Evolutionary conservation across 352 stramenopile species (phyloP), one percentile per base, ranked within the genome.

Genomic region (Phytophthora europaea): DNA sequence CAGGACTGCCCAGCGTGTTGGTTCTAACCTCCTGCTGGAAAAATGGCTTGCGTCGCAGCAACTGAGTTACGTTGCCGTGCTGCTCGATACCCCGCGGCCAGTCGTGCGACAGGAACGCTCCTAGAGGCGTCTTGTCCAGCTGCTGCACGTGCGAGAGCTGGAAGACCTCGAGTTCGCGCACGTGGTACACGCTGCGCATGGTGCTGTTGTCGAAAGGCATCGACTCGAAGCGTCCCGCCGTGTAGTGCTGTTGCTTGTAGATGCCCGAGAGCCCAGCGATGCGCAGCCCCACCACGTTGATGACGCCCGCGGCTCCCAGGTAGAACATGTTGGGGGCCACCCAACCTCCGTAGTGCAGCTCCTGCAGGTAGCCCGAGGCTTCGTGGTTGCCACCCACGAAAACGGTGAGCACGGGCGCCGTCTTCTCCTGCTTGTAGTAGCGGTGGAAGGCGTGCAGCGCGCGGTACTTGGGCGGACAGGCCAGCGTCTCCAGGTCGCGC

Each of bases 301-400:
- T 90, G 26, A 98, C 94, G 4, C 97, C 98, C 7, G 97, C 94
- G 12, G 89, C 88, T 1, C 98, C 98, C 1, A 99, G 65, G 75
- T 99, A 99, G 82, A 99, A 99, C 58, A 99, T 99, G 67, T 99
- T 99, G 10, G 98, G 98, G 26, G 98, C 98, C 16, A 99, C 95
- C 95, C 96, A 99, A 12, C 98, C 98, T 26, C 98, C 98, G 76
- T 99, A 99, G 70, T 98, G 92, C 36, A 99, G 85, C 72, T 99
- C 97, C 70, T 99, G 90, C 18, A 99, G 81, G 56, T 99, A 98
- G 65, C 98, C 98, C 10, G 95, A 99, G 16, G 98, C 97, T 79
- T 99, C 98, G 79, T 99, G 98, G 88, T 99, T 99, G 26, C 98
- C 98, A 33, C 98, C 98, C 34, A 99, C 93, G 76, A 99, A 99